Evolutionary conservation across 495 filamentous ascomycete species (phyloP).

Genomic region (Podospora sp.): DNA sequence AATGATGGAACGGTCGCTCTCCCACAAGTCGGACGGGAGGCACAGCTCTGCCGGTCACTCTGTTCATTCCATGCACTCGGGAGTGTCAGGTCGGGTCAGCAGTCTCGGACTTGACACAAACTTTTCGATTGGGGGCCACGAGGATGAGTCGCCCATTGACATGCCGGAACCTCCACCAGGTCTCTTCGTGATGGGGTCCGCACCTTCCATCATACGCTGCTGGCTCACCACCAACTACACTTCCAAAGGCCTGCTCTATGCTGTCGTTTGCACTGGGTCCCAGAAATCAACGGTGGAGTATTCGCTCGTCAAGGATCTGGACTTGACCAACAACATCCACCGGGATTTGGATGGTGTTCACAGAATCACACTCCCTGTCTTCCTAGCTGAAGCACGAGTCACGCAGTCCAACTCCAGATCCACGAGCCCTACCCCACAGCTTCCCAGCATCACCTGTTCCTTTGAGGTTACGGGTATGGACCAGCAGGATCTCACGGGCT

Average conservation of each 20-base stretch:
- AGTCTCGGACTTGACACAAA: constrained; percentile 79
- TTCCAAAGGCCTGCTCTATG: constrained; percentile 83
- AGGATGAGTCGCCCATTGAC: constrained; percentile 65
- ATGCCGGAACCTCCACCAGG: constrained; percentile 76
- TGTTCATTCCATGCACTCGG: constrained; percentile 65
- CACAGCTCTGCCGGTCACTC: constrained; percentile 90
- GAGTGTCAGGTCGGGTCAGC: constrained; percentile 73
- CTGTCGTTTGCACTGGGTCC: constrained; percentile 88
- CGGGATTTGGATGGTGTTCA: constrained; percentile 62
- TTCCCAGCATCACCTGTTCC: constrained; percentile 74
- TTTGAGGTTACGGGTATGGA: constrained; percentile 71
- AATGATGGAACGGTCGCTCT: constrained; percentile 85
- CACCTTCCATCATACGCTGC: constrained; percentile 92
- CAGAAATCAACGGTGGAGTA: constrained; percentile 78
- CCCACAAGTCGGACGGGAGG: constrained; percentile 95
- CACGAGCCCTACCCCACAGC: constrained; percentile 71
- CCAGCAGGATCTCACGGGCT: constrained; percentile 43
- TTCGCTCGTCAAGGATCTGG: constrained; percentile 70
- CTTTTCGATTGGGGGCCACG: constrained; percentile 63
- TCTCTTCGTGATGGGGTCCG: constrained; percentile 78
- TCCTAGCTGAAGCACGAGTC: constrained; percentile 86
- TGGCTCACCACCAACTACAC: constrained; percentile 89
- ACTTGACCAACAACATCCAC: constrained; percentile 66
- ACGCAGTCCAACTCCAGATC: constrained; percentile 73
- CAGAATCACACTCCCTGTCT: constrained; percentile 76